phyloP scores from a whole-genome alignment of 331 rosid genomes.

The Acacia concinna region DNA sequence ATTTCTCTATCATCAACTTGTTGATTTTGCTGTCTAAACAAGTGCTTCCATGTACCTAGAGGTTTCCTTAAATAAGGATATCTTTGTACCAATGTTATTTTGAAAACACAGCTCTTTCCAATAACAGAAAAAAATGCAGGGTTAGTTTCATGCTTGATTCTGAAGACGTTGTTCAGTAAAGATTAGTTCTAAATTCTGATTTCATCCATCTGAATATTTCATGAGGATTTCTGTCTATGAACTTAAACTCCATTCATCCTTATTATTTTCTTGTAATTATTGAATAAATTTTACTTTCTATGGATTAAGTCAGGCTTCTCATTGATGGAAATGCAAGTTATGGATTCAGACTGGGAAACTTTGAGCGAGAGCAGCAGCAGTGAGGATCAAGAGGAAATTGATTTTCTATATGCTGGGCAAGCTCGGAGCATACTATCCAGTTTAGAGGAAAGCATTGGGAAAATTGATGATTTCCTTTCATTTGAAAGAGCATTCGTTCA shows the following conservation, averaged over 20 bases:
- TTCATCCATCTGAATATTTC: constrained; percentile 23
- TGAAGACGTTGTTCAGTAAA: constrained; percentile 23
- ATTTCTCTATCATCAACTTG: constrained; percentile 14
- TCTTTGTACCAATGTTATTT: neutral
- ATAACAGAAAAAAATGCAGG: neutral
- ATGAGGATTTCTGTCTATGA: constrained; percentile 18
- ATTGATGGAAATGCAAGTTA: constrained; percentile 57
- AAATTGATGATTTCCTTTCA: constrained; percentile 85
- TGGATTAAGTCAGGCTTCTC: constrained; percentile 49
- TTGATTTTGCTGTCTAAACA: constrained; percentile 22
- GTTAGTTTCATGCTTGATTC: constrained; percentile 13
- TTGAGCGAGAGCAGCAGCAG: constrained; percentile 72
- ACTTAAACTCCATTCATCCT: constrained; percentile 25
- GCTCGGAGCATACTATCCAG: constrained; percentile 86
- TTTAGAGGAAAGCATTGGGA: constrained; percentile 88
- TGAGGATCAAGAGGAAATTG: constrained; percentile 78
- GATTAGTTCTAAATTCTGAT: constrained; percentile 34
- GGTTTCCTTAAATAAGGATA: constrained; percentile 18
- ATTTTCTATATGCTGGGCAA: constrained; percentile 65
- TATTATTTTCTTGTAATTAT: constrained; percentile 26
- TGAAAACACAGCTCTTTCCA: neutral
- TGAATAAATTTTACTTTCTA: constrained; percentile 9
- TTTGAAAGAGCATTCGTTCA: constrained; percentile 76
- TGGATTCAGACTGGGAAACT: constrained; percentile 86
- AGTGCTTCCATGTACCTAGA: constrained; percentile 13